phyloP scores from a whole-genome alignment of 1,139 yeast genomes.

The Kluyveromyces sp. region DNA sequence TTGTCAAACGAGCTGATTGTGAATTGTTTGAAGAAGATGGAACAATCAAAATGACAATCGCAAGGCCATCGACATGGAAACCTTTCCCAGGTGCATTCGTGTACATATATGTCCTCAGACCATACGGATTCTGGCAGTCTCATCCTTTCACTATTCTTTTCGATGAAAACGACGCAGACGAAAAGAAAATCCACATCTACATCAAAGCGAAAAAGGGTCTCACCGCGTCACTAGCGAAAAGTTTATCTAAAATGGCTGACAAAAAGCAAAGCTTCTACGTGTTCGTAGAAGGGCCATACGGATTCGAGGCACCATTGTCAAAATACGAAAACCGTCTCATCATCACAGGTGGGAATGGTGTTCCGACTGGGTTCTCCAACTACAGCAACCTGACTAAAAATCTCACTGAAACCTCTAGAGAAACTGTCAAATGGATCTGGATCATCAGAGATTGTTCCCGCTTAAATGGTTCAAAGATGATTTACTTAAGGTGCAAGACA shows the following conservation, averaged over 20 bases:
- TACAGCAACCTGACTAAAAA: conserved; percentile 20
- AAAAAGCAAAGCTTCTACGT: conserved; percentile 26
- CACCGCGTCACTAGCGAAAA: conserved; percentile 32
- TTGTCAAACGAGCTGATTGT: conserved; percentile 39
- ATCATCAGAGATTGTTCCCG: conserved; percentile 36
- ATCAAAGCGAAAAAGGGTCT: conserved; percentile 41
- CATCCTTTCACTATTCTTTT: conserved; percentile 55
- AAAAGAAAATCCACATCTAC: conserved; percentile 32
- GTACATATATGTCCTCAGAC: conserved; percentile 43
- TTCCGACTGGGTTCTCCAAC: conserved; percentile 45
- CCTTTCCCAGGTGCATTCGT: conserved; percentile 53
- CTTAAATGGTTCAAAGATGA: conserved; percentile 13
- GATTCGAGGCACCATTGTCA: conserved; percentile 43
- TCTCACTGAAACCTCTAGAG: conserved; percentile 6
- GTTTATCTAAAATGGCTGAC: conserved; percentile 15
- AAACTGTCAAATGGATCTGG: conserved; percentile 41
- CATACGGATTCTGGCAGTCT: conserved; percentile 51
- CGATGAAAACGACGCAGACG: conserved; percentile 27
- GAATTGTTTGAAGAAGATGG: conserved; percentile 37
- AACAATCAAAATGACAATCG: conserved; percentile 33
- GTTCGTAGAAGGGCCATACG: conserved; percentile 55
- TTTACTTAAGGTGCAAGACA: conserved; percentile 7
- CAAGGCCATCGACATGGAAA: conserved; percentile 32
- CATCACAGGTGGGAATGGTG: conserved; percentile 66
- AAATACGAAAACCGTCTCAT: conserved; percentile 47